Base-by-base conservation (phyloP, 2,329 filamentous ascomycete genomes). In the Rhynchosporium secalis region DNA sequence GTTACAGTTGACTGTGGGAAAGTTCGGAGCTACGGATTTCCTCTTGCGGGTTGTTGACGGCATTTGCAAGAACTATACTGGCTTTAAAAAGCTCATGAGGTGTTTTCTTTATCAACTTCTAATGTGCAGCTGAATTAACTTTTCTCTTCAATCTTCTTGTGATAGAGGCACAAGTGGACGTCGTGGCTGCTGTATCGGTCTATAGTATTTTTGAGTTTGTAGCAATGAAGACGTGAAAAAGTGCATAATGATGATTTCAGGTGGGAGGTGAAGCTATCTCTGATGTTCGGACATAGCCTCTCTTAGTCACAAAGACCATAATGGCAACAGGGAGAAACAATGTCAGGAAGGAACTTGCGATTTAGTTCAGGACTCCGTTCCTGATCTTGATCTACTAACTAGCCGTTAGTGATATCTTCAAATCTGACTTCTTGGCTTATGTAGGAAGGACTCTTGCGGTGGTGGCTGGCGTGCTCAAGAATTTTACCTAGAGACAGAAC, bases 71-170 rank as follows among this genome's bases (percentile, higher is more conserved):
- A 69, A 67, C 67, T 65, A 59, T 71, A 69, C 66, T 72, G 67
- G 71, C 70, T 69, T 60, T 66, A 61, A 72, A 71, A 70, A 74
- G 71, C 70, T 72, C 67, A 70, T 71, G 60, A 68, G 64, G 68
- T 70, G 65, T 72, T 72, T 73, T 69, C 69, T 72, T 72, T 20
- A 73, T 69, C 70, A 70, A 66, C 66, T 74, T 74, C 72, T 74
- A 74, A 73, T 74, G 67, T 69, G 69, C 67, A 72, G 67, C 63
- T 68, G 66, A 68, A 68, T 66, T 68, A 67, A 67, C 71, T 70
- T 65, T 54, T 62, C 67, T 65, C 67, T 56, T 61, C 41, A 60
- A 61, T 57, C 57, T 65, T 65, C 57, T 60, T 65, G 43, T 66
- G 62, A 65, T 68, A 67, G 62, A 69, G 62, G 61, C 61, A 63